Evolutionary conservation across 257 asterid species (phyloP), one percentile per base, ranked within the genome.

Genomic region (Nemophila menziesii): DNA sequence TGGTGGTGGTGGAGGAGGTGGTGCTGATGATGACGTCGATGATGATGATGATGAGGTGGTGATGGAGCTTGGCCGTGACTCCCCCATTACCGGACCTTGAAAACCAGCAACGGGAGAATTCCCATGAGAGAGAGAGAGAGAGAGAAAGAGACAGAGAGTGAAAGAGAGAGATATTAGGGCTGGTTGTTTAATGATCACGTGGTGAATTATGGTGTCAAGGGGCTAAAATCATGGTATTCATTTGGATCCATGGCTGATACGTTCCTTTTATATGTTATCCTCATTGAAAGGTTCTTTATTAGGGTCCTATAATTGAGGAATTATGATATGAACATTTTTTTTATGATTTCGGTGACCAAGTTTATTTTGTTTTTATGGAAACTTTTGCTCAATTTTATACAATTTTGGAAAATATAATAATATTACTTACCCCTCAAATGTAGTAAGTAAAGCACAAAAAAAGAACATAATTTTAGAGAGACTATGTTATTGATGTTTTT

Each of bases 81-180:
- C 93, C 59, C 66, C 96, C 94, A 86, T 82, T 62, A 71, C 73
- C 58, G 61, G 68, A 60, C 53, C 17, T 43, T 46, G 38, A 45
- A 29, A 65, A 51, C 67, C 73, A 65, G 55, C 63, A 61, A 69
- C 38, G 68, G 54, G 52, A 48, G 60, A 33, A 56, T 47, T 44
- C 38, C 64, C 65, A 63, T 51, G 51, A 52, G 33, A 46, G 43
- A 42, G n/a, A 45, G 17, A 29, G 17, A 49, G 11, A n/a, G 37
- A 11, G 48, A 46, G 15, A 33, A 23, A 37, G 8, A n/a, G 21
- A 16, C 13, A 33, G 23, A 21, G 41, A 11, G 19, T 21, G 38
- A 16, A 34, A 47, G 13, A 22, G 38, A 26, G 40, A 16, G 43
- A 39, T 10, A 29, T 2, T 13, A 29, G 36, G 12, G 3, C 36